These are phyloP conservation scores for Apiotrichum veenhuisii DNA, from an alignment of 1,284 basidiomycete genomes.

Conservation along the genomic window DNA sequence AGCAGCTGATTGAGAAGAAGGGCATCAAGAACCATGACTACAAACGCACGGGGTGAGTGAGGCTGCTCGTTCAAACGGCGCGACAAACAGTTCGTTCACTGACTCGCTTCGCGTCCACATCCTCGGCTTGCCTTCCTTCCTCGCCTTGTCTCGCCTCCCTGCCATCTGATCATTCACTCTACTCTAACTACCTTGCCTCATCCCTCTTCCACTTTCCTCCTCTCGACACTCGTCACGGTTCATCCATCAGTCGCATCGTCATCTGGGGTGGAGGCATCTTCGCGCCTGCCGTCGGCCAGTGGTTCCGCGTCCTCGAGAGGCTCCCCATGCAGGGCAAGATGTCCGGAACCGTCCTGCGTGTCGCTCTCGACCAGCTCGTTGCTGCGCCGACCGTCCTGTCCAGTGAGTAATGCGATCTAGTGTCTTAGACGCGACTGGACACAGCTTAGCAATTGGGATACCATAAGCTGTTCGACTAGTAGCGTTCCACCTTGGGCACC, in stretches of 20 bases:
- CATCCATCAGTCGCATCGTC: slow-evolving; percentile 41
- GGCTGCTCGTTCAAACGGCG: no score
- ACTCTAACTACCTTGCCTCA: background rate
- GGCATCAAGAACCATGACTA: slow-evolving; percentile 46
- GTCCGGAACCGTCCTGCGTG: slow-evolving; percentile 37
- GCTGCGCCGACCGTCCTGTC: slow-evolving; percentile 49
- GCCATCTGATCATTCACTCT: background rate
- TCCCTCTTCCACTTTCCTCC: background rate
- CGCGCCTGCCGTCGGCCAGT: slow-evolving; percentile 48
- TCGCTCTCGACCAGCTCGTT: slow-evolving; percentile 51
- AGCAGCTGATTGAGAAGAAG: slow-evolving; percentile 53
- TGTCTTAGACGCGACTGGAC: no score
- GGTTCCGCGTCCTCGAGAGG: slow-evolving; percentile 45
- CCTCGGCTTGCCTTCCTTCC: background rate
- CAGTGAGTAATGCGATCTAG: slow-evolving; percentile 23
- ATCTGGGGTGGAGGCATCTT: slow-evolving; percentile 50
- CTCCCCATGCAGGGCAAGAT: slow-evolving; percentile 40
- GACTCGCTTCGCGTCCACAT: background rate
- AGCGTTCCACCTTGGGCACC: no score
- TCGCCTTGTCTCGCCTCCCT: background rate
- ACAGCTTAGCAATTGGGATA: no score
- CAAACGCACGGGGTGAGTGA: slow-evolving; percentile 47
- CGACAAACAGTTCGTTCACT: background rate
- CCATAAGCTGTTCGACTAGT: no score
- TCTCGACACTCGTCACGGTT: background rate